Conservation (phyloP, 176 grass and related monocot genomes). For the Oryza longistaminata region DNA sequence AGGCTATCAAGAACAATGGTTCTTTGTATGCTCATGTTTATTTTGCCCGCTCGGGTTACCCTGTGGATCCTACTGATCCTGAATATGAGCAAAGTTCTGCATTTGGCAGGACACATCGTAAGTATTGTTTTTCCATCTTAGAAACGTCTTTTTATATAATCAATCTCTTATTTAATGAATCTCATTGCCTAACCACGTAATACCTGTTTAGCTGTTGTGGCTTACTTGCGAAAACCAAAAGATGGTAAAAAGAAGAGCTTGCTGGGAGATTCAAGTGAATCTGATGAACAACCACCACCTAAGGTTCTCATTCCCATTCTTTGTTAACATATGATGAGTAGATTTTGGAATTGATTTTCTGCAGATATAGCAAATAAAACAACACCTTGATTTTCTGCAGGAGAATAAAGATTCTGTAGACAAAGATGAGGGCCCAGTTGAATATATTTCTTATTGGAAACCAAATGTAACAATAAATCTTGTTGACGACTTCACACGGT, state of each 20-base stretch:
- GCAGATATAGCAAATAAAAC: slow-evolving; percentile 24
- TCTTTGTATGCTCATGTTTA: slow-evolving; percentile 98
- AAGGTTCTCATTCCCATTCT: slow-evolving; percentile 44
- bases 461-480: slow-evolving; percentile 97
- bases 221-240: slow-evolving; percentile 92
- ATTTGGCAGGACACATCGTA: slow-evolving; percentile 87
- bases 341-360: slow-evolving; percentile 20
- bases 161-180: slow-evolving; percentile 3
- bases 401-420: slow-evolving; percentile 60
- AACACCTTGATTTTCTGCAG: slow-evolving; percentile 38
- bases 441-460: slow-evolving; percentile 98
- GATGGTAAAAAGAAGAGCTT: slow-evolving; percentile 91
- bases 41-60: slow-evolving; percentile 90
- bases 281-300: slow-evolving; percentile 43
- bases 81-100: slow-evolving; percentile 82
- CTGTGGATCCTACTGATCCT: slow-evolving; percentile 91
- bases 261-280: slow-evolving; percentile 62
- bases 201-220: slow-evolving; percentile 70
- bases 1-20: slow-evolving; percentile 93
- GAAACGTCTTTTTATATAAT: background rate
- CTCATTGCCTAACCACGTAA: background rate
- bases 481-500: slow-evolving; percentile 89
- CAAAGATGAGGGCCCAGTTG: slow-evolving; percentile 67
- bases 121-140: slow-evolving; percentile 34
- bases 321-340: slow-evolving; percentile 19